These are phyloP conservation scores for Aspergillus candidus DNA, from an alignment of 2,329 filamentous ascomycete species.

Conservation along the genomic window DNA sequence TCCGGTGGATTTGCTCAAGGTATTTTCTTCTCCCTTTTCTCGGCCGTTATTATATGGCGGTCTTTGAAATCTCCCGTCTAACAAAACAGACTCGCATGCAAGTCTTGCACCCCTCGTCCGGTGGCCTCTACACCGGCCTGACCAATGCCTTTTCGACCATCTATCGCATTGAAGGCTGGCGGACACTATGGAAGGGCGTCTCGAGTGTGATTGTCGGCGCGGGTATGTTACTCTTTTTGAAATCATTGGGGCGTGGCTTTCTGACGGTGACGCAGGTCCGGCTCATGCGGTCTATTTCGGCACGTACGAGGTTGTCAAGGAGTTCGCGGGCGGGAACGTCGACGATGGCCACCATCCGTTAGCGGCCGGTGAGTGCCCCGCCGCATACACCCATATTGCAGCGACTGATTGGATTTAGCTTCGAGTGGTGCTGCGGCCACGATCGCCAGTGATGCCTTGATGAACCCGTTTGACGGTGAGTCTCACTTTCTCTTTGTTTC, in stretches of 20 bases:
- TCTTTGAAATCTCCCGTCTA: neutral
- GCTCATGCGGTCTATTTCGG: slow-evolving; percentile 98
- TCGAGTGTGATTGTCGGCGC: slow-evolving; percentile 94
- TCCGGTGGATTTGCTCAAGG: slow-evolving; percentile 95
- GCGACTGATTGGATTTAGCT: slow-evolving; percentile 52
- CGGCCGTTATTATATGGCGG: neutral
- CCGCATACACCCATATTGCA: neutral
- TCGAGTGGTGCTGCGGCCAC: slow-evolving; percentile 91
- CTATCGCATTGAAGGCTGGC: slow-evolving; percentile 77
- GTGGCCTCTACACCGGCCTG: slow-evolving; percentile 80
- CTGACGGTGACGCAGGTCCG: slow-evolving; percentile 56
- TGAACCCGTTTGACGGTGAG: slow-evolving; percentile 98
- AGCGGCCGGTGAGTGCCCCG: slow-evolving; percentile 65
- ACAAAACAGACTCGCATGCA: slow-evolving; percentile 84
- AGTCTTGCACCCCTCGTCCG: slow-evolving; percentile 76
- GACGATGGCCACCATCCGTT: slow-evolving; percentile 80
- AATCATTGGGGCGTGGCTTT: neutral
- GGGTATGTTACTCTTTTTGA: slow-evolving; percentile 52
- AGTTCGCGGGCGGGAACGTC: slow-evolving; percentile 87
- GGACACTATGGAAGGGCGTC: slow-evolving; percentile 92
- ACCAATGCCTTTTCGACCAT: slow-evolving; percentile 91
- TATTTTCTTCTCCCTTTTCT: slow-evolving; percentile 37
- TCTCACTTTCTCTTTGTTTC: slow-evolving; percentile 4
- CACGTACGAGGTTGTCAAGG: slow-evolving; percentile 95
- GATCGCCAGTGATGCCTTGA: slow-evolving; percentile 93